Base-by-base conservation (phyloP, 768 basidiomycete genomes). In the Russula sp. region DNA sequence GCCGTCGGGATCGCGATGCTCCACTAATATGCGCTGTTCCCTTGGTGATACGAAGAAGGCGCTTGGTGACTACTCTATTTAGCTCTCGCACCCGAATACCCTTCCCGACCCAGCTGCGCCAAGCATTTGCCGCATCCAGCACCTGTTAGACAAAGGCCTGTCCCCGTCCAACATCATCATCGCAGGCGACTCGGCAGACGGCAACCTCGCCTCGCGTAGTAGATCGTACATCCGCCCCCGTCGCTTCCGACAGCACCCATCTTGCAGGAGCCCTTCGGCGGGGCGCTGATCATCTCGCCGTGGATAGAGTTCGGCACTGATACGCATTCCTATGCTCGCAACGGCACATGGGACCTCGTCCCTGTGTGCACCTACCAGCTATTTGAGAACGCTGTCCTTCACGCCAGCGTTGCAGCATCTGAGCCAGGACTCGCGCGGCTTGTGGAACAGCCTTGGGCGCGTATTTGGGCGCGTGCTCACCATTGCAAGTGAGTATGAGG, bases 141-240 rank as follows among this genome's bases (percentile, higher is more conserved):
- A 67, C n/a, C 39, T 70, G 31, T 50, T 67, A 3, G 60, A 62
- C 9, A 45, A 40, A 10, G 70, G 70, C 20, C 37, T 63, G 4
- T 48, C 56, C 32, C 34, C 66, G 3, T 63, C 70, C 11, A 64
- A 66, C n/a, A 68, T 71, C n/a, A 59, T 57, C 47, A 47, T 71
- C 32, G 65, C 62, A 1, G 70, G 70, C 31, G 8, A 22, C 20
- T 47, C 20, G 45, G 45, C 45, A 22, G 20, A n/a, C 8, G 20
- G 54, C 14, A 71, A 69, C 57, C 45, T 70, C 8, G 51, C 57
- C 7, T 69, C 14, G 50, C 66, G 1, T 45, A 58, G 6, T 65
- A 65, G 32, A 20, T 68, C 9, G 50, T 70, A 0, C 68, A 71
- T 7, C 66, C 70, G 0, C 66, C 61, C 4, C 27, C 66, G 2